Conservation (phyloP, 805 yeast genomes). For the Groenewaldozyma tartarivorans region DNA sequence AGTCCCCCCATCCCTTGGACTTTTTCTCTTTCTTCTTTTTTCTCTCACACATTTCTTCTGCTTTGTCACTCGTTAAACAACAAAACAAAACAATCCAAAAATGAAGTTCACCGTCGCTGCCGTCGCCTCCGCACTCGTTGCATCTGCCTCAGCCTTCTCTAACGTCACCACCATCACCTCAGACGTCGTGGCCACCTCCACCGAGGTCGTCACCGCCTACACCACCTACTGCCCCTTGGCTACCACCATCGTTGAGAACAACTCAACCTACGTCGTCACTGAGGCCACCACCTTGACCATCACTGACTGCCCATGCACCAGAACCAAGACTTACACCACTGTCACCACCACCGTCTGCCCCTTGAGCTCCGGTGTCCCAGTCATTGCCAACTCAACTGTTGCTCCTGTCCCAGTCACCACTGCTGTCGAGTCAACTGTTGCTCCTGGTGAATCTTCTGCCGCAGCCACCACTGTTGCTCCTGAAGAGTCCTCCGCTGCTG, state of each 20-base stretch:
- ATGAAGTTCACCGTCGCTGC: conserved; percentile 21
- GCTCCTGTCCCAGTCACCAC: conserved; percentile 12
- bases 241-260: conserved; percentile 56
- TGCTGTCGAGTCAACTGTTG: conserved; percentile 10
- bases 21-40: conserved; percentile 5
- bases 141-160: conserved; percentile 36
- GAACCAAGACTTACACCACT: conserved; percentile 31
- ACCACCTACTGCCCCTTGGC: conserved; percentile 79
- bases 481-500: conserved; percentile 14
- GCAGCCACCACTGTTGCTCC: conserved; percentile 16
- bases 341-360: conserved; percentile 24
- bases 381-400: conserved; percentile 15
- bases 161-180: conserved; percentile 27
- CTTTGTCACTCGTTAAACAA: neutral
- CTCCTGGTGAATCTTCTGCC: conserved; percentile 10
- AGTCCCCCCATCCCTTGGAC: conserved; percentile 3
- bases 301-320: conserved; percentile 82
- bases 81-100: conserved; percentile 2
- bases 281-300: conserved; percentile 74
- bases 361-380: no score
- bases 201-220: conserved; percentile 52
- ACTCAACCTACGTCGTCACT: conserved; percentile 64
- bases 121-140: conserved; percentile 17
- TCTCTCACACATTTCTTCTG: conserved; percentile 8
- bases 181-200: conserved; percentile 22